Evolutionary conservation across 192 early-diverging fungal species (phyloP).

Genomic region (Backusella mclennaniae): DNA sequence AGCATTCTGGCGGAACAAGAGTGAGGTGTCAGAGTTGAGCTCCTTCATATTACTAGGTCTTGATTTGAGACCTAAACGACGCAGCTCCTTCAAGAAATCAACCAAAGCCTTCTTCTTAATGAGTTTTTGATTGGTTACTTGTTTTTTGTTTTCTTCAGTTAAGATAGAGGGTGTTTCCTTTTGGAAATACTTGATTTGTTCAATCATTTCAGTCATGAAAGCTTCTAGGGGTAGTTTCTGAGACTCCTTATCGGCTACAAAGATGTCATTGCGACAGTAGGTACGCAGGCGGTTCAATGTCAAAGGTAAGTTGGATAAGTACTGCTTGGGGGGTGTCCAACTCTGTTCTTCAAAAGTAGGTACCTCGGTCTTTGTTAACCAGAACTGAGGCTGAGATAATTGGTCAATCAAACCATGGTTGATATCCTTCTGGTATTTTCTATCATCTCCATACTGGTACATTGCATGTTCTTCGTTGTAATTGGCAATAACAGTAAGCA

Average conservation of each 20-base stretch:
- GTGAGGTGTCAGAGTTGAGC: constrained; percentile 30
- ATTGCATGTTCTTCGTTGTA: constrained; percentile 45
- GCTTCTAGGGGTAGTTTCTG: constrained; percentile 38
- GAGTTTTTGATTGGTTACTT: constrained; percentile 63
- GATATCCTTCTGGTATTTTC: constrained; percentile 25
- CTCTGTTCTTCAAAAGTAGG: not conserved
- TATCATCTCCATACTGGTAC: constrained; percentile 39
- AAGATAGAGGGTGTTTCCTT: constrained; percentile 52
- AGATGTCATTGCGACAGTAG: constrained; percentile 39
- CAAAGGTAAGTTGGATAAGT: constrained; percentile 40
- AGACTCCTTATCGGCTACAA: constrained; percentile 21
- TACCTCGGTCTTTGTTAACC: constrained; percentile 34
- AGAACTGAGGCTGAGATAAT: constrained; percentile 35
- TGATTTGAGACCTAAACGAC: constrained; percentile 58
- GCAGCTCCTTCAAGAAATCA: constrained; percentile 73
- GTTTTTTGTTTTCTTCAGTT: constrained; percentile 54
- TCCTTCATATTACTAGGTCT: constrained; percentile 25
- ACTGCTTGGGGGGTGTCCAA: constrained; percentile 31
- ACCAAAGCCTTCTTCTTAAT: constrained; percentile 77
- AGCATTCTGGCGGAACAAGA: constrained; percentile 19
- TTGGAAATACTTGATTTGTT: constrained; percentile 55
- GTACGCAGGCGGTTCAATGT: constrained; percentile 43
- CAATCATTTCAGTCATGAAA: constrained; percentile 53
- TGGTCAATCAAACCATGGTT: constrained; percentile 38
- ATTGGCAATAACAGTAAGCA: constrained; percentile 62